A percentile compares a stretch with the other conserved stretches of the same genome.
phyloP scores from a whole-genome alignment of 192 early-diverging fungal species.

The Rhizophagus clarus region DNA sequence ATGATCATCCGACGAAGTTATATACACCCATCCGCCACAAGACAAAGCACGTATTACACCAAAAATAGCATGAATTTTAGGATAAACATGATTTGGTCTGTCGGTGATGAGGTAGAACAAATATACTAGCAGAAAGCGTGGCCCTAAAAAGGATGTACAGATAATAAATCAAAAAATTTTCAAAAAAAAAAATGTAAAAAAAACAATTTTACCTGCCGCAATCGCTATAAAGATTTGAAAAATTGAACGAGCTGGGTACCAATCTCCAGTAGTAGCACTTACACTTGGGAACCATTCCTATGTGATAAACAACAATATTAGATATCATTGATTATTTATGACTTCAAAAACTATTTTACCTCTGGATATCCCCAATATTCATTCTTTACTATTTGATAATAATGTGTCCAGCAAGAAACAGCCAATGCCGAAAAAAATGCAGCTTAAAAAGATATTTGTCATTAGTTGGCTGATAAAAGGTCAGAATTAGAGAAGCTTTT shows the following conservation, averaged over 20 bases:
- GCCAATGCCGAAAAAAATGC: slow-evolving; percentile 71
- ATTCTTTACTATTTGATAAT: slow-evolving; percentile 81
- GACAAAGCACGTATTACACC: slow-evolving; percentile 69
- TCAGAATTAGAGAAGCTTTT: neutral
- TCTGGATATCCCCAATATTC: slow-evolving; percentile 78
- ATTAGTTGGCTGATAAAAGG: slow-evolving; percentile 4
- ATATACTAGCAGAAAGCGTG: neutral
- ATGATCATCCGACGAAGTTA: slow-evolving; percentile 82
- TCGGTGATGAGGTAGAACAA: neutral
- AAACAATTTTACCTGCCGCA: slow-evolving; percentile 50
- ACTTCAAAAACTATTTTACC: slow-evolving; percentile 38
- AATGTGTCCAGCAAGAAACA: slow-evolving; percentile 73
- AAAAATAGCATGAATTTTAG: slow-evolving; percentile 44
- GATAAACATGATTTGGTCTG: slow-evolving; percentile 32
- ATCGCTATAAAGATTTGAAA: slow-evolving; percentile 83
- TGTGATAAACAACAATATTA: neutral
- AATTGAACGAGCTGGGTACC: slow-evolving; percentile 73
- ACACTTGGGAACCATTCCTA: slow-evolving; percentile 83
- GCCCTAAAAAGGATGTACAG: neutral
- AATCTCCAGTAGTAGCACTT: slow-evolving; percentile 78
- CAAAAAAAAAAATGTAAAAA: neutral
- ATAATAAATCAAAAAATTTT: neutral
- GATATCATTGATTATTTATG: neutral
- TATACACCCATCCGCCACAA: slow-evolving; percentile 83
- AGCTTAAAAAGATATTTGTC: slow-evolving; percentile 37